Percentiles rank a stretch among this genome's conserved stretches.
Evolutionary conservation across 805 yeast genomes (phyloP).

Genomic region (Wickerhamomyces sydowiorum): DNA sequence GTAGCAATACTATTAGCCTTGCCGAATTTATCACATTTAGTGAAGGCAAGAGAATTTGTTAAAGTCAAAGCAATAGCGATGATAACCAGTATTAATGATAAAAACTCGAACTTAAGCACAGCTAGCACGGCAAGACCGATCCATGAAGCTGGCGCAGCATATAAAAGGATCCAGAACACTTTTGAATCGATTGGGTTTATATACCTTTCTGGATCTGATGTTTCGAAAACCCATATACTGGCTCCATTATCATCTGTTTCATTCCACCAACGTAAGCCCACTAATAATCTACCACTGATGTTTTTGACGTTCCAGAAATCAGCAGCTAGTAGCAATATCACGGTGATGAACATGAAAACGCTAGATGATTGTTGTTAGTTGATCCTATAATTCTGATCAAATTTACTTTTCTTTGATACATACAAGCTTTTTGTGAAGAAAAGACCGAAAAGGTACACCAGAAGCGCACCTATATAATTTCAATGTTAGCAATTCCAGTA

Average conservation of each 20-base stretch:
- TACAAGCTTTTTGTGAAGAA: constrained; percentile 57
- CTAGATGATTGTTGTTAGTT: constrained; percentile 14
- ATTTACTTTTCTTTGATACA: constrained; percentile 3
- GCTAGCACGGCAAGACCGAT: constrained; percentile 68
- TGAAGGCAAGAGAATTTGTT: constrained; percentile 86
- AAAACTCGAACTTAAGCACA: constrained; percentile 66
- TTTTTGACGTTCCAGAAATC: constrained; percentile 95
- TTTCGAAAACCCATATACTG: constrained; percentile 75
- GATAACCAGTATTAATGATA: constrained; percentile 54
- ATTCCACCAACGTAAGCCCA: constrained; percentile 97
- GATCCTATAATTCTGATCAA: neutral
- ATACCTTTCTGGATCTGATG: constrained; percentile 63
- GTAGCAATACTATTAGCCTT: constrained; percentile 68
- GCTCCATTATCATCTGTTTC: constrained; percentile 55
- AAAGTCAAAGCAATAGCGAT: constrained; percentile 69
- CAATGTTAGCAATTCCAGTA: constrained; percentile 1
- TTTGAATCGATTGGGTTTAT: constrained; percentile 91
- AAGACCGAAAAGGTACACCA: constrained; percentile 66
- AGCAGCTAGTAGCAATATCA: constrained; percentile 71
- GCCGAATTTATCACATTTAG: constrained; percentile 88
- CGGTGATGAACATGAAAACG: constrained; percentile 72
- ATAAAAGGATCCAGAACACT: constrained; percentile 78
- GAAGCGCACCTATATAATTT: constrained; percentile 40
- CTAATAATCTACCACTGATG: constrained; percentile 82
- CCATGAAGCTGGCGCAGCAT: constrained; percentile 77